Conservation (phyloP, 1,284 basidiomycete genomes). For the Anthracocystis panici-leucophaei region DNA sequence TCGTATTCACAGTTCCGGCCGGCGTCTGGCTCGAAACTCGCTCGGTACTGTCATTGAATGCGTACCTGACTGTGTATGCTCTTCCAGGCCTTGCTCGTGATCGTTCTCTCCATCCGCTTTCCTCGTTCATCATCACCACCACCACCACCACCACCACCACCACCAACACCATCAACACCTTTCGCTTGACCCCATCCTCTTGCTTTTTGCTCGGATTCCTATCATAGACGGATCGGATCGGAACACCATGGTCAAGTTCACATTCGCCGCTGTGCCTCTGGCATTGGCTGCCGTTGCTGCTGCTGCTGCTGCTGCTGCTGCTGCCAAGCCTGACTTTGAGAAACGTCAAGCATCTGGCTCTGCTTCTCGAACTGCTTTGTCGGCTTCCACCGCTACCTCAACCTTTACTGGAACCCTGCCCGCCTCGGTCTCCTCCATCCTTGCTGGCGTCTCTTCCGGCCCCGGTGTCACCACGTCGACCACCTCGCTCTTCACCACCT, state of each 20-base stretch:
- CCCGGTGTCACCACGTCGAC: slow-evolving; percentile 46
- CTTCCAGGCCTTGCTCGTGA: not conserved
- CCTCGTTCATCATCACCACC: not conserved
- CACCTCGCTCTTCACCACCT: slow-evolving; percentile 53
- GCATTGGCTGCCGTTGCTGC: slow-evolving; percentile 8
- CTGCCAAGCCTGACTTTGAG: slow-evolving; percentile 32
- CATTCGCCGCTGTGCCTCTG: slow-evolving; percentile 25
- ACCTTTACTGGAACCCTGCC: slow-evolving; percentile 57
- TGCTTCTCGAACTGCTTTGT: slow-evolving; percentile 16
- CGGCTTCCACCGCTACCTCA: slow-evolving; percentile 34
- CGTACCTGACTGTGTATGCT: not conserved
- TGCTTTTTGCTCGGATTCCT: not conserved
- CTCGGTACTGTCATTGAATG: not conserved
- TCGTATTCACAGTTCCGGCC: not conserved
- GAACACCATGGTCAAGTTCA: slow-evolving; percentile 50
- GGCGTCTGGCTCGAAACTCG: not conserved
- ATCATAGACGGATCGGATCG: slow-evolving; percentile 12
- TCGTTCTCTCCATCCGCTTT: not conserved
- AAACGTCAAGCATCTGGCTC: slow-evolving; percentile 39
- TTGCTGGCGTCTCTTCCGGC: slow-evolving; percentile 56
- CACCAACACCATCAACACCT: slow-evolving; percentile 3
- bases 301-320: slow-evolving; percentile 32
- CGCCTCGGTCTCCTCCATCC: slow-evolving; percentile 47
- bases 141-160: not conserved
- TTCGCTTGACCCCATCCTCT: not conserved